These are phyloP conservation scores for Ceratocystis diversiconidia DNA, from an alignment of 2,329 filamentous ascomycete species.

Conservation along the genomic window DNA sequence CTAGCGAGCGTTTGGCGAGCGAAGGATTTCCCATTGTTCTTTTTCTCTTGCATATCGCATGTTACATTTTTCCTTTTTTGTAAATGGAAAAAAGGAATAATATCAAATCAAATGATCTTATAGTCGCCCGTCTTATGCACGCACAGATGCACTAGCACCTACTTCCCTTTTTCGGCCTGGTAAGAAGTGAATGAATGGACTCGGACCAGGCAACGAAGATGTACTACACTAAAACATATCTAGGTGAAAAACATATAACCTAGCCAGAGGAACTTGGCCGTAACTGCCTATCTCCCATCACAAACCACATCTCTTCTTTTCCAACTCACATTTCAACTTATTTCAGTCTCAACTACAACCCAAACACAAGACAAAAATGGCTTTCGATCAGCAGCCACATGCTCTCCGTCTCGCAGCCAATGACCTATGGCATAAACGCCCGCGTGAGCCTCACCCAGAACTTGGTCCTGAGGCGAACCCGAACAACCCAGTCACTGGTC, in stretches of 20 bases:
- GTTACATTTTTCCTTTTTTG: neutral
- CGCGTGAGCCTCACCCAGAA: neutral
- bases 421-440: neutral
- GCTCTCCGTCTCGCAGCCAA: neutral
- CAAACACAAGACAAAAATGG: too few relatives aligned
- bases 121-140: neutral
- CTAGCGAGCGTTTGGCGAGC: neutral
- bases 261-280: too few relatives aligned
- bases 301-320: too few relatives aligned
- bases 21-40: neutral
- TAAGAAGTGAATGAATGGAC: neutral
- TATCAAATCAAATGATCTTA: neutral
- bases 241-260: too few relatives aligned
- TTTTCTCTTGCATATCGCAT: neutral
- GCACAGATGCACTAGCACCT: too few relatives aligned
- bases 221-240: neutral
- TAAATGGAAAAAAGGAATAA: neutral
- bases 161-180: too few relatives aligned
- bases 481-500: constrained; percentile 11
- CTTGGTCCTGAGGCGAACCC: neutral
- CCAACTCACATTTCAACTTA: too few relatives aligned
- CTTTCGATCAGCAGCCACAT: too few relatives aligned
- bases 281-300: too few relatives aligned
- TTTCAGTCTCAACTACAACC: too few relatives aligned
- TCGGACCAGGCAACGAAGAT: neutral